Conservation (phyloP, 2,329 filamentous ascomycete genomes). For the Talaromyces islandicus region DNA sequence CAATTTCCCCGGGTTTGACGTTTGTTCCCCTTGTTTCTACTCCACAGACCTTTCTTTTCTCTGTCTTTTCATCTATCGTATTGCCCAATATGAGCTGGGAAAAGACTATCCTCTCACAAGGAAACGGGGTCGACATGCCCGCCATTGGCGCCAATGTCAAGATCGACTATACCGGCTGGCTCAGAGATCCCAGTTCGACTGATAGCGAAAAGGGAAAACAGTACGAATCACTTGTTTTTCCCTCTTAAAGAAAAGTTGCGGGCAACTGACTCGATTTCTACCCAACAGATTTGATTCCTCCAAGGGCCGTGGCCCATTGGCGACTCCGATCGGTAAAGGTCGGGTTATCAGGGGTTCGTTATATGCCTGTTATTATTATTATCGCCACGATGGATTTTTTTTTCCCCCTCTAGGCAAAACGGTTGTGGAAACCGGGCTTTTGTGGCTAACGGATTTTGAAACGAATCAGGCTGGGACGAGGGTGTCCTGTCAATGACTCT, state of each 20-base stretch:
- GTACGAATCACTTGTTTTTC: constrained; percentile 47
- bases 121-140: constrained; percentile 58
- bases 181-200: constrained; percentile 60
- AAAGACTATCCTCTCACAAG: constrained; percentile 59
- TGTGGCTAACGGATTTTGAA: background rate
- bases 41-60: background rate
- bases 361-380: background rate
- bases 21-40: background rate
- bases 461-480: constrained; percentile 69
- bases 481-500: constrained; percentile 80
- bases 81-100: constrained; percentile 52
- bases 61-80: background rate
- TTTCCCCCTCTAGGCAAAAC: no score
- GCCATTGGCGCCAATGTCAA: constrained; percentile 64
- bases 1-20: background rate
- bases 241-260: constrained; percentile 5
- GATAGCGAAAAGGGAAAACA: constrained; percentile 61
- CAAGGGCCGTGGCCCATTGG: constrained; percentile 64
- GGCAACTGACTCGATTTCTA: background rate
- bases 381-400: background rate
- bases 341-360: constrained; percentile 74
- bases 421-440: background rate
- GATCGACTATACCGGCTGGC: constrained; percentile 87
- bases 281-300: constrained; percentile 78
- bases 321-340: constrained; percentile 71